A percentile compares a stretch with the other conserved stretches of the same genome.
Conservation (phyloP, 352 stramenopile genomes). For the Peronospora tabacina region DNA sequence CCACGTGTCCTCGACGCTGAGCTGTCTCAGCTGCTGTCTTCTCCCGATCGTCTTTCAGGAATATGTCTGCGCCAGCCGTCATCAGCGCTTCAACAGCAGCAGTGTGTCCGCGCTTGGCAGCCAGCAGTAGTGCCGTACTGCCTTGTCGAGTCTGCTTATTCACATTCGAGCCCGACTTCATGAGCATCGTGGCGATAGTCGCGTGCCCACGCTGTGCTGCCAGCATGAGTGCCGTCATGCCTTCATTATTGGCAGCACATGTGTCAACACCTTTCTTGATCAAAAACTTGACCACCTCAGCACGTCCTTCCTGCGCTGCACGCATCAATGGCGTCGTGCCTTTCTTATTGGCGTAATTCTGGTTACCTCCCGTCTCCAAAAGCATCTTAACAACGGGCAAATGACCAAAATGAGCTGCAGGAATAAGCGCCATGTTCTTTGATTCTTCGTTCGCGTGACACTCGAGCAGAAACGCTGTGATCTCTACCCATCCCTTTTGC, state of each 20-base stretch:
- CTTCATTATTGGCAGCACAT: constrained; percentile 79
- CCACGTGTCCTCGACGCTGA: constrained; percentile 69
- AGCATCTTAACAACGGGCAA: constrained; percentile 63
- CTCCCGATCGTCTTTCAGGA: constrained; percentile 81
- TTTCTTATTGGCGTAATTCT: constrained; percentile 86
- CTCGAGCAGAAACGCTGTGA: constrained; percentile 63
- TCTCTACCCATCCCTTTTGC: constrained; percentile 68
- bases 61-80: constrained; percentile 78
- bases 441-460: constrained; percentile 68
- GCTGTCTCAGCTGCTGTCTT: constrained; percentile 82
- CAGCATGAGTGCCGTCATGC: constrained; percentile 85
- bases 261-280: constrained; percentile 59
- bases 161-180: constrained; percentile 77
- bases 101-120: constrained; percentile 75
- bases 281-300: constrained; percentile 71
- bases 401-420: constrained; percentile 79
- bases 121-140: constrained; percentile 76
- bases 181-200: constrained; percentile 69
- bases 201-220: constrained; percentile 77
- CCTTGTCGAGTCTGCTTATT: constrained; percentile 85
- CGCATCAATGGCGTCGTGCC: constrained; percentile 83
- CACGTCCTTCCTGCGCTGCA: constrained; percentile 74
- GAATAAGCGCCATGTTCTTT: constrained; percentile 82
- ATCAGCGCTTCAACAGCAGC: constrained; percentile 70
- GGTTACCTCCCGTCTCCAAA: constrained; percentile 54